A percentile compares a stretch with the other conserved stretches of the same genome.
These are phyloP conservation scores for Alternaria brassicae DNA, from an alignment of 2,329 filamentous ascomycete genomes.

Conservation along the genomic window DNA sequence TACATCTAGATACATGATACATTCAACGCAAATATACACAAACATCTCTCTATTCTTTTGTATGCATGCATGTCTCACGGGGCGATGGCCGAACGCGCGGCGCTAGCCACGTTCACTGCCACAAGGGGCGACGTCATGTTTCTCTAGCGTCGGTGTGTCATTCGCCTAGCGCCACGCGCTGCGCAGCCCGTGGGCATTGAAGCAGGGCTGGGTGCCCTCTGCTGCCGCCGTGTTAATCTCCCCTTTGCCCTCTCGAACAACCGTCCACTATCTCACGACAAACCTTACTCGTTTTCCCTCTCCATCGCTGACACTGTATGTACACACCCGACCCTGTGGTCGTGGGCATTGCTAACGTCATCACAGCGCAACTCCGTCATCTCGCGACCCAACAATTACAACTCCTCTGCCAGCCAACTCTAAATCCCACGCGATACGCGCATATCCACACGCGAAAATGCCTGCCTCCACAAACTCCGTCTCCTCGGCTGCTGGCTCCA, in stretches of 20 bases:
- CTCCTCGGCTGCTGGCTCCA: slow-evolving; percentile 41
- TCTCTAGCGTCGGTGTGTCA: slow-evolving; percentile 18
- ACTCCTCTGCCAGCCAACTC: neutral
- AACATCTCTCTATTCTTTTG: neutral
- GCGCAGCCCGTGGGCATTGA: slow-evolving; percentile 22
- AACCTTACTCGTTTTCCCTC: neutral
- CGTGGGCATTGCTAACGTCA: slow-evolving; percentile 1
- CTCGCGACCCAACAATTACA: neutral
- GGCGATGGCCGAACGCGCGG: neutral
- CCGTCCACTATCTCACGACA: neutral
- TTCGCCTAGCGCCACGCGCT: slow-evolving; percentile 21
- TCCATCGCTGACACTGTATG: neutral
- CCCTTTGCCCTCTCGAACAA: slow-evolving; percentile 9
- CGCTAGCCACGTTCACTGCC: slow-evolving; percentile 24
- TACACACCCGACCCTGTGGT: neutral
- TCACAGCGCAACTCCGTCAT: slow-evolving; percentile 2
- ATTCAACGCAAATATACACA: neutral
- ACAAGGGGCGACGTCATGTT: slow-evolving; percentile 35
- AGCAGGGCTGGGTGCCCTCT: slow-evolving; percentile 24
- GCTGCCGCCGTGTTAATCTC: slow-evolving; percentile 20
- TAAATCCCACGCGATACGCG: neutral
- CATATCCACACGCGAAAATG: slow-evolving; percentile 25
- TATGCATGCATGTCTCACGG: neutral
- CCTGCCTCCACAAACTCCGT: slow-evolving; percentile 44
- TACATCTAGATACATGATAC: neutral